phyloP scores from a whole-genome alignment of 225 moss, liverwort and hornwort species.

The Straminergon stramineum region DNA sequence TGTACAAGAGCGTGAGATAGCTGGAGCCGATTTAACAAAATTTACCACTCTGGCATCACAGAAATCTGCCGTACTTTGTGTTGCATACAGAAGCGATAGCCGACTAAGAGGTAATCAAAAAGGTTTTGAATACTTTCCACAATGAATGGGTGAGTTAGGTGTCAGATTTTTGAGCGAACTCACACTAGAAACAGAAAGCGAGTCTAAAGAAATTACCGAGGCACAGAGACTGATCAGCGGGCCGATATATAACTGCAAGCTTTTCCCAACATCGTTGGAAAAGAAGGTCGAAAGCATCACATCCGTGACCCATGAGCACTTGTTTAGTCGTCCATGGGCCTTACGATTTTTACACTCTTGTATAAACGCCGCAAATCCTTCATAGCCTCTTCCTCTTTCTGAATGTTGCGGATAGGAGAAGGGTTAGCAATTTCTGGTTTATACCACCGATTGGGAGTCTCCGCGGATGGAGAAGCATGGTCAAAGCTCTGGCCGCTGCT shows the following conservation, averaged over 20 bases:
- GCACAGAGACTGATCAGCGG: neutral
- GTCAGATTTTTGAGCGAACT: neutral
- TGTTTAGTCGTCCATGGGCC: constrained; percentile 19
- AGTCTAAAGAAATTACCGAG: neutral
- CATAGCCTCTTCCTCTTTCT: constrained; percentile 97
- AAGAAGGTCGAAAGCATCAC: neutral
- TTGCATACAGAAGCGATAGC: neutral
- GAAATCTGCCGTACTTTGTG: neutral
- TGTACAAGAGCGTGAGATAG: constrained; percentile 12
- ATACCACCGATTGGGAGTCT: constrained; percentile 81
- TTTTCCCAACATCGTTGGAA: neutral
- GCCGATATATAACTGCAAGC: neutral
- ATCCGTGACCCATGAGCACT: neutral
- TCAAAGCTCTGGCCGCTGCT: constrained; percentile 28
- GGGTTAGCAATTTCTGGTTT: constrained; percentile 69
- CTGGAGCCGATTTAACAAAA: neutral
- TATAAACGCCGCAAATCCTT: constrained; percentile 86
- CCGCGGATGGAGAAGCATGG: constrained; percentile 35
- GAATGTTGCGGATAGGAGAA: constrained; percentile 83
- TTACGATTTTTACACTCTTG: constrained; percentile 75
- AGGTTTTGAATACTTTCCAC: constrained; percentile 10
- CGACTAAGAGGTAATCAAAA: constrained; percentile 1
- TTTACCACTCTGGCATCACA: neutral
- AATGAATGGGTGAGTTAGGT: neutral
- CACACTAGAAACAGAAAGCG: neutral